Evolutionary conservation across 2,329 filamentous ascomycete species (phyloP), one percentile per base, ranked within the genome.

Genomic region (Diaporthe citrichinensis): DNA sequence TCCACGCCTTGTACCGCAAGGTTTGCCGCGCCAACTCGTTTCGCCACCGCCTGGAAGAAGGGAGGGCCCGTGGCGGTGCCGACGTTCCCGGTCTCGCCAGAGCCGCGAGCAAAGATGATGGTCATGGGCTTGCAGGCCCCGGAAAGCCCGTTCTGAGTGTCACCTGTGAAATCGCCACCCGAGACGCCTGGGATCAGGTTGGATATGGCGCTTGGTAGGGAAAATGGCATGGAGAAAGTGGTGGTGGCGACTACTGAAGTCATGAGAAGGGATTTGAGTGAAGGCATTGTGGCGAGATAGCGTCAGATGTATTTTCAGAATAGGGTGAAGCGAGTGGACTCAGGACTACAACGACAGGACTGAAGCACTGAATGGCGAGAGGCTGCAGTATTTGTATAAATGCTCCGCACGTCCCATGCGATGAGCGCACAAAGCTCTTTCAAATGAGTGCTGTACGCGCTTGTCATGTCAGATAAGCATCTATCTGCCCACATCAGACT

Each of bases 91-190:
- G 72, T 44, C 71, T 82, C 80, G 28, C 75, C 78, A 2, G 81
- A 81, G 10, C 80, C 81, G n/a, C 81, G 78, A 31, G 80, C 80
- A 62, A 80, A 82, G 41, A 82, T 72, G 49, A 82, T 76, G 57
- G 78, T 79, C n/a, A 80, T 73, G 61, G 77, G 73, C 3, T 76
- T 53, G 68, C 77, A 76, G 23, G 53, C 61, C 36, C 68, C 73
- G 8, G 44, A 12, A 9, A 76, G 72, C 8, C 53, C 72, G 23
- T 76, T 71, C 57, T 76, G 55, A 3, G 62, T 76, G 44, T 55
- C 55, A 7, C 71, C 34, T 23, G 44, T 6, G 25, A 69, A 61
- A 44, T 59, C 58, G 36, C 46, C 41, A 12, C 28, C 23, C 17
- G 59, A 62, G 23, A 2, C 10, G 0, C 28, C 23, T 4, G 62